Evolutionary conservation across 2,329 filamentous ascomycete species (phyloP).

Genomic region (Diaporthe citriasiana): DNA sequence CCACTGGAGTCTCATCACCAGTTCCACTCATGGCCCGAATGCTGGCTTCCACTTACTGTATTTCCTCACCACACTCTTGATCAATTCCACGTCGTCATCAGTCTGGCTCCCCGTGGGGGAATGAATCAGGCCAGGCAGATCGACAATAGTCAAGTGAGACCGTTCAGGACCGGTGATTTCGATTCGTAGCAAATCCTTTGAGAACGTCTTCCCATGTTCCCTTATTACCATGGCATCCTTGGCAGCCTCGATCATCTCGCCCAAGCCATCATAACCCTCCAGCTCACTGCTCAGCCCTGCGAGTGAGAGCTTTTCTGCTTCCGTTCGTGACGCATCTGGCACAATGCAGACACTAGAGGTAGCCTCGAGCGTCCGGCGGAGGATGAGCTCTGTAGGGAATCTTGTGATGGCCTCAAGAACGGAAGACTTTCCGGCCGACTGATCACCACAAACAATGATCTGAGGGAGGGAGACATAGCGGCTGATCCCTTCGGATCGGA

Average conservation of each 20-base stretch:
- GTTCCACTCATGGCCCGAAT: neutral
- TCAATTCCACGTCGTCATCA: conserved; percentile 56
- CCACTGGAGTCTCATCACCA: conserved; percentile 50
- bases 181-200: conserved; percentile 59
- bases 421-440: conserved; percentile 59
- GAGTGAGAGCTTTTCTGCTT: conserved; percentile 20
- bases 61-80: conserved; percentile 61
- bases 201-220: conserved; percentile 53
- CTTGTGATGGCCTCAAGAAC: conserved; percentile 66
- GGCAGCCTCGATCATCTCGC: conserved; percentile 55
- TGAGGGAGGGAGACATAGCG: conserved; percentile 35
- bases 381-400: conserved; percentile 65
- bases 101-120: conserved; percentile 60
- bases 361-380: conserved; percentile 53
- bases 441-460: conserved; percentile 40
- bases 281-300: conserved; percentile 36
- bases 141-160: conserved; percentile 70
- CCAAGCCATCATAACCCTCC: conserved; percentile 48
- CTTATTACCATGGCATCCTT: conserved; percentile 63
- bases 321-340: conserved; percentile 22
- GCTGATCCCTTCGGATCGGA: conserved; percentile 27
- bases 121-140: conserved; percentile 69
- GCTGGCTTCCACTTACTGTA: conserved; percentile 58
- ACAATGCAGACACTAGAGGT: conserved; percentile 49
- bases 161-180: conserved; percentile 61